Conservation (phyloP, 2,329 filamentous ascomycete genomes). For the Huntiella abstrusa region DNA sequence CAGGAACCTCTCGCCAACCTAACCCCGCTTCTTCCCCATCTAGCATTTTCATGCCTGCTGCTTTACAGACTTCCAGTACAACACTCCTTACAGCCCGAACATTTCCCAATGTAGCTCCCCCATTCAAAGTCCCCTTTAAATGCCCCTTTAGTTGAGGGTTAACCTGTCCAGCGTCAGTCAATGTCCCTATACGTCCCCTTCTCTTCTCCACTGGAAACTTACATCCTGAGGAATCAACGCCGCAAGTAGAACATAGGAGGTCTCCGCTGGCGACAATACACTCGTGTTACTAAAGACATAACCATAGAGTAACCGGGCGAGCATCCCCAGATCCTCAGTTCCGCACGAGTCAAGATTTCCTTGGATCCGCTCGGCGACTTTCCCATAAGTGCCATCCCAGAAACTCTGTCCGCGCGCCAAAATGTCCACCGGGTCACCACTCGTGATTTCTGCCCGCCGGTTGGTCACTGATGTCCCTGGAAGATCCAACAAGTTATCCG, state of each 20-base stretch:
- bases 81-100: constrained; percentile 29
- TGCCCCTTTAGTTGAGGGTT: constrained; percentile 35
- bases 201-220: constrained; percentile 12
- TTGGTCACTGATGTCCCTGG: constrained; percentile 21
- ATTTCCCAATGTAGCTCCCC: constrained; percentile 28
- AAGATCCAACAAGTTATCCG: constrained; percentile 23
- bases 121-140: constrained; percentile 30
- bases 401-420: constrained; percentile 26
- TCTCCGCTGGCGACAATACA: constrained; percentile 27
- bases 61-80: constrained; percentile 27
- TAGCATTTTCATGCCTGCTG: constrained; percentile 26
- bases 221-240: constrained; percentile 33
- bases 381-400: constrained; percentile 31
- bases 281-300: constrained; percentile 28
- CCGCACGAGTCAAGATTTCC: constrained; percentile 28
- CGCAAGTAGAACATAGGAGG: constrained; percentile 31
- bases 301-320: constrained; percentile 29
- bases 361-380: constrained; percentile 28
- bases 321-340: constrained; percentile 29
- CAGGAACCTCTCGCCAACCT: too few species aligned
- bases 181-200: background rate
- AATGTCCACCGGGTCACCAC: constrained; percentile 18
- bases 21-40: too few species aligned
- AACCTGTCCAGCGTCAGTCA: constrained; percentile 18
- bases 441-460: constrained; percentile 22